phyloP scores from a whole-genome alignment of 192 early-diverging fungal genomes.

The Backusella mclennaniae region DNA sequence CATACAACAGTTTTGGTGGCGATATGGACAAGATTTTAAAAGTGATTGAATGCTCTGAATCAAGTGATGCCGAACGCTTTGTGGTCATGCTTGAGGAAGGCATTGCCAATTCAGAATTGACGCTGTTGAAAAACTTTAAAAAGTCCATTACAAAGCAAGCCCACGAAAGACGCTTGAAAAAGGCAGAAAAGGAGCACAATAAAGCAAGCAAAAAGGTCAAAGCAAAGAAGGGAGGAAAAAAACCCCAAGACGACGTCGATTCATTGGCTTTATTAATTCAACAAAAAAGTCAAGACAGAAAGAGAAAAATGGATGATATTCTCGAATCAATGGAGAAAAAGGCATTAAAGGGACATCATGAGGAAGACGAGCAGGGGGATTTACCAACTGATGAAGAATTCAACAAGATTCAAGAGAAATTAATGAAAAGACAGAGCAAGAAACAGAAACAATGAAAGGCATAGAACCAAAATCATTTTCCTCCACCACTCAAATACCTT shows the following conservation, averaged over 20 bases:
- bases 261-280: conserved; percentile 59
- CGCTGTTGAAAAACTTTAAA: conserved; percentile 51
- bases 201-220: conserved; percentile 57
- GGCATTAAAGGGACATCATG: conserved; percentile 50
- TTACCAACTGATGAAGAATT: conserved; percentile 68
- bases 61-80: conserved; percentile 68
- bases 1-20: conserved; percentile 65
- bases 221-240: conserved; percentile 49
- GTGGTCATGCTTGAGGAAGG: conserved; percentile 58
- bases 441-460: not conserved
- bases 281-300: conserved; percentile 44
- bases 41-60: conserved; percentile 54
- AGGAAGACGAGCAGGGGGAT: conserved; percentile 46
- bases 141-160: conserved; percentile 49
- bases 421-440: conserved; percentile 47
- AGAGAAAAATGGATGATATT: conserved; percentile 53
- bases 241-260: conserved; percentile 33
- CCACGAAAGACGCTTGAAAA: conserved; percentile 51
- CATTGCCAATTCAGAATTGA: conserved; percentile 56
- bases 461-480: not conserved
- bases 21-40: conserved; percentile 70
- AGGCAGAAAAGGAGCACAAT: conserved; percentile 61
- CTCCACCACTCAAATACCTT: not conserved
- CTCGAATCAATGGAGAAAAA: conserved; percentile 55
- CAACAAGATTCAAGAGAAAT: conserved; percentile 52